Evolutionary conservation across 345 rosid genomes (phyloP).

Genomic region (Aethionema arabicum): DNA sequence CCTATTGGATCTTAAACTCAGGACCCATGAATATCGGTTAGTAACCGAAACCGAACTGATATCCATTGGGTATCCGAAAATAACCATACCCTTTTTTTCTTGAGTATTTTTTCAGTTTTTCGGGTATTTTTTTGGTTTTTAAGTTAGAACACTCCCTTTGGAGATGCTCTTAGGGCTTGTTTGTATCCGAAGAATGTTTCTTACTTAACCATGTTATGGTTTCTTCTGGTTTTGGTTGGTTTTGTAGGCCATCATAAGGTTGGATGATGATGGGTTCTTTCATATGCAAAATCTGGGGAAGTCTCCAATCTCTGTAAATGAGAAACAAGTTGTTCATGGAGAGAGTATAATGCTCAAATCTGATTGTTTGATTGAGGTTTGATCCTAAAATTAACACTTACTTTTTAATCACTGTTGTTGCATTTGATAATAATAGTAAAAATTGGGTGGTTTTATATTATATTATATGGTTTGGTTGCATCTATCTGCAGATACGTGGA

Average conservation of each 20-base stretch:
- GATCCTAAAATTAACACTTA: constrained; percentile 23
- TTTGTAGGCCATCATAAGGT: constrained; percentile 62
- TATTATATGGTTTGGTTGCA: too few species aligned
- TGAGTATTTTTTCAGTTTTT: too few species aligned
- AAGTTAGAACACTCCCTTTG: too few species aligned
- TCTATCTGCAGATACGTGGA: constrained; percentile 77
- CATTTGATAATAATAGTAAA: neutral
- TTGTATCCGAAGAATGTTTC: neutral
- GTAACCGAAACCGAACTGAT: too few species aligned
- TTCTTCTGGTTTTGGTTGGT: neutral
- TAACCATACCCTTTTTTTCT: too few species aligned
- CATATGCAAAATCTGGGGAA: constrained; percentile 68
- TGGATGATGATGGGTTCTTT: constrained; percentile 74
- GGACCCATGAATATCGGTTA: too few species aligned
- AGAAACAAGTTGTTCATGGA: constrained; percentile 47
- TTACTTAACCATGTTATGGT: too few species aligned
- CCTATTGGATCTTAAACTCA: too few species aligned
- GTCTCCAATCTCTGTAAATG: constrained; percentile 61
- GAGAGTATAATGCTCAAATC: too few species aligned
- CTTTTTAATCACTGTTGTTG: neutral
- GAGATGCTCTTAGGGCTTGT: too few species aligned
- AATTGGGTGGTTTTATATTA: neutral
- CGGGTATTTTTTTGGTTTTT: too few species aligned
- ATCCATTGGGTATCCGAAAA: too few species aligned
- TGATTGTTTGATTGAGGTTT: constrained; percentile 72